Evolutionary conservation across 257 asterid genomes (phyloP).

Genomic region (Leptodermis oblonga): DNA sequence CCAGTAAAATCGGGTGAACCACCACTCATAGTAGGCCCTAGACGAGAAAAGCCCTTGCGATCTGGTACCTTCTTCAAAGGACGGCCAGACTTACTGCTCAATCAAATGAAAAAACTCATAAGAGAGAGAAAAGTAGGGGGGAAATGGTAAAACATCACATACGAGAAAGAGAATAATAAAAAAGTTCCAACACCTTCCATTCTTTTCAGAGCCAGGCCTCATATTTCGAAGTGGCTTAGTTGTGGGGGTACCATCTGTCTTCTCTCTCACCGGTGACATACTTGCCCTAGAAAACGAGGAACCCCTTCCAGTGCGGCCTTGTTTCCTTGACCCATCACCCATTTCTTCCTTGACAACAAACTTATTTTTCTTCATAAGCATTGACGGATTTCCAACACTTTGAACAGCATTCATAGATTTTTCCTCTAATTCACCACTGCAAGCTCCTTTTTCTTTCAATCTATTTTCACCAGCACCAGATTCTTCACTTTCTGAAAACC

Average conservation of each 20-base stretch:
- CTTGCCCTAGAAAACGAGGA: slow-evolving; percentile 78
- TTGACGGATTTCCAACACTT: slow-evolving; percentile 45
- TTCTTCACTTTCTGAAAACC: slow-evolving; percentile 88
- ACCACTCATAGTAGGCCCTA: slow-evolving; percentile 60
- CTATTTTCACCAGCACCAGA: slow-evolving; percentile 80
- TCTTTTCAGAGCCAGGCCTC: slow-evolving; percentile 65
- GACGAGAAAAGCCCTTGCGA: slow-evolving; percentile 87
- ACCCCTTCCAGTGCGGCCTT: slow-evolving; percentile 84
- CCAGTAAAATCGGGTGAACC: slow-evolving; percentile 91
- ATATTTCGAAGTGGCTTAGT: slow-evolving; percentile 67
- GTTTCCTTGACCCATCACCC: slow-evolving; percentile 85
- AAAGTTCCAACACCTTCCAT: slow-evolving; percentile 59
- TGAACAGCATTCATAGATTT: slow-evolving; percentile 47
- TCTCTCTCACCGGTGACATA: slow-evolving; percentile 72
- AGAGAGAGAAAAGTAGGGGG: slow-evolving; percentile 15
- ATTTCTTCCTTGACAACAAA: slow-evolving; percentile 60
- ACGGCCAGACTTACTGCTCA: slow-evolving; percentile 85
- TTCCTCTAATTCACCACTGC: slow-evolving; percentile 53
- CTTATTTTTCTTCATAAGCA: slow-evolving; percentile 58
- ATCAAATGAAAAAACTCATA: slow-evolving; percentile 22
- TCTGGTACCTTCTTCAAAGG: slow-evolving; percentile 82
- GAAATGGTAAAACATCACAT: slow-evolving; percentile 14
- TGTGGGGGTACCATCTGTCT: slow-evolving; percentile 52
- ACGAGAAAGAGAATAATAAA: slow-evolving; percentile 14
- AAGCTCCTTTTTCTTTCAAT: slow-evolving; percentile 52